These are phyloP conservation scores for Kalmusia sp. DNA, from an alignment of 2,329 filamentous ascomycete genomes.

Conservation along the genomic window DNA sequence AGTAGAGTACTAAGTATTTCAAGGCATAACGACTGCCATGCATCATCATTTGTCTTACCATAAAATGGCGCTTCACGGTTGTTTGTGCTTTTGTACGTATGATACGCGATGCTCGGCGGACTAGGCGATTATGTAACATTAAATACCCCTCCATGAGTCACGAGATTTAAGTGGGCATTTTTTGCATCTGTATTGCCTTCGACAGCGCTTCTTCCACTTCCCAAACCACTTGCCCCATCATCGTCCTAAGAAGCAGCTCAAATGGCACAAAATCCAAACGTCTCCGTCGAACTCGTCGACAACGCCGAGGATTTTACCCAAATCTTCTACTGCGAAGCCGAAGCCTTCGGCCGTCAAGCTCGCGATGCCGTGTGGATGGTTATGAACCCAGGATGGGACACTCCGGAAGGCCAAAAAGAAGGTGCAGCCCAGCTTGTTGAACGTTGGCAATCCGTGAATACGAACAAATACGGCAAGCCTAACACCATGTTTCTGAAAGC, in stretches of 20 bases:
- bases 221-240: neutral
- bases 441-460: constrained; percentile 52
- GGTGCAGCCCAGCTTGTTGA: constrained; percentile 49
- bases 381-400: constrained; percentile 64
- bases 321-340: constrained; percentile 42
- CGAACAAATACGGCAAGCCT: constrained; percentile 53
- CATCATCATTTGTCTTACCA: too few relatives aligned
- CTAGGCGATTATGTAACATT: constrained; percentile 2
- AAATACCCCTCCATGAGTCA: constrained; percentile 5
- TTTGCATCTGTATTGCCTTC: neutral
- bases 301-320: constrained; percentile 32
- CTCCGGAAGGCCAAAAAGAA: constrained; percentile 50
- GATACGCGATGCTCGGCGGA: neutral
- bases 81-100: neutral
- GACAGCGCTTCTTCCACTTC: neutral
- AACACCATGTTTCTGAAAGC: constrained; percentile 64
- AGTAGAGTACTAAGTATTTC: too few relatives aligned
- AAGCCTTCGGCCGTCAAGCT: constrained; percentile 60
- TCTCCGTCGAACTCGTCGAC: constrained; percentile 20
- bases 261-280: neutral
- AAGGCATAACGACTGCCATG: too few relatives aligned
- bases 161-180: neutral
- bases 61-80: neutral
- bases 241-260: neutral
- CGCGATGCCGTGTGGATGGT: constrained; percentile 60